Percentiles rank a stretch among this genome's conserved stretches.
Evolutionary conservation across 169 alveolate genomes (phyloP).

Genomic region (Plasmodium ovale): DNA sequence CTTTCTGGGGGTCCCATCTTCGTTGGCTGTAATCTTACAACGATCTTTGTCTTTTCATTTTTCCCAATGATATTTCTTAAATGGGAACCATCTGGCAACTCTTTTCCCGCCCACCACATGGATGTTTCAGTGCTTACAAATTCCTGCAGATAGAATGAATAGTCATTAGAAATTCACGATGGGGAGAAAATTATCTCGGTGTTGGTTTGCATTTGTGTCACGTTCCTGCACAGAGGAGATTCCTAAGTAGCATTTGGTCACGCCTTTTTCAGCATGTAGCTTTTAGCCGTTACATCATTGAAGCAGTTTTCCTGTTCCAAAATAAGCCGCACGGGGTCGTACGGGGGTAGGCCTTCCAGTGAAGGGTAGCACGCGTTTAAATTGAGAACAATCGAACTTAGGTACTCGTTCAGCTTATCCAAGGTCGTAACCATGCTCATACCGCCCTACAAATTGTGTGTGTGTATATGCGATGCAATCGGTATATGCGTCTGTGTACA

Average conservation of each 20-base stretch:
- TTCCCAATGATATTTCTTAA: conserved; percentile 91
- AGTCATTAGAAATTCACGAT: neutral
- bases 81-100: conserved; percentile 89
- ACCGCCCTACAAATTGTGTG: too few relatives aligned
- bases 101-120: conserved; percentile 98
- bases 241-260: neutral
- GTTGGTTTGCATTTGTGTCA: neutral
- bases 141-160: conserved; percentile 72
- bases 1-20: conserved; percentile 96
- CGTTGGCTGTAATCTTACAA: conserved; percentile 91
- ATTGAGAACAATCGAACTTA: conserved; percentile 92
- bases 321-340: conserved; percentile 93
- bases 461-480: too few relatives aligned
- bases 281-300: conserved; percentile 74
- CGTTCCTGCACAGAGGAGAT: neutral
- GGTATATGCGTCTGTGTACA: neutral
- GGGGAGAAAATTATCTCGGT: neutral
- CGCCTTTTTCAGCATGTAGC: neutral
- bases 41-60: conserved; percentile 95
- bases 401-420: conserved; percentile 83
- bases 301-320: conserved; percentile 90
- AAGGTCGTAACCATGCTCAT: conserved; percentile 49
- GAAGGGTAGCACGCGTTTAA: conserved; percentile 96
- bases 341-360: conserved; percentile 93
- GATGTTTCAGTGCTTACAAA: conserved; percentile 87